phyloP scores from a whole-genome alignment of 768 basidiomycete genomes.

The Hygrophorus russula region DNA sequence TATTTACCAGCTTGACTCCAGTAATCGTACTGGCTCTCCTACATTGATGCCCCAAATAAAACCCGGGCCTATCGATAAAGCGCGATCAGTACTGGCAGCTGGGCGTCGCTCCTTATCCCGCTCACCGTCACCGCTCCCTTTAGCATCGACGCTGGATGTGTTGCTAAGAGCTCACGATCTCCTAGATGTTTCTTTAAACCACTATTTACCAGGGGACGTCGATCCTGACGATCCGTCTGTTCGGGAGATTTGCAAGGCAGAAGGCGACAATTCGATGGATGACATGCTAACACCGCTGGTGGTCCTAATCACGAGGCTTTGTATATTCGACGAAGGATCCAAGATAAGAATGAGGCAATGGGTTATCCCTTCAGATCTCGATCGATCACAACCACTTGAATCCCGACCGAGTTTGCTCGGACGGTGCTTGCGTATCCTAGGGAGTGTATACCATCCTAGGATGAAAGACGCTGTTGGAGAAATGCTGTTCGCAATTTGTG shows the following conservation, averaged over 20 bases:
- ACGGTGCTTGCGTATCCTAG: constrained; percentile 64
- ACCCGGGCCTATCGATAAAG: constrained; percentile 44
- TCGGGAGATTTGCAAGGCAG: constrained; percentile 36
- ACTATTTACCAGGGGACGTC: constrained; percentile 56
- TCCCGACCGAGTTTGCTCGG: constrained; percentile 65
- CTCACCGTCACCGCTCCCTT: constrained; percentile 30
- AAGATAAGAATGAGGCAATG: constrained; percentile 48
- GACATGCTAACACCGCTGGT: constrained; percentile 70
- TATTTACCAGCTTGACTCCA: constrained; percentile 21
- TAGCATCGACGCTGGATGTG: constrained; percentile 29
- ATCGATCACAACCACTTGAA: constrained; percentile 71
- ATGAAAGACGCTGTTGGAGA: constrained; percentile 77
- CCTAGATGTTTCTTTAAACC: constrained; percentile 43
- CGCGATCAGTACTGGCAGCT: constrained; percentile 41
- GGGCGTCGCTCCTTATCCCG: constrained; percentile 39
- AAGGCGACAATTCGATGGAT: constrained; percentile 54
- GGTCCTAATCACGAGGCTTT: constrained; percentile 63
- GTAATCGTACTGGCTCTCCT: constrained; percentile 31
- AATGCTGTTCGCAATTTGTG: constrained; percentile 75
- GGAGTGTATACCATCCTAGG: constrained; percentile 59
- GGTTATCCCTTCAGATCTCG: constrained; percentile 70
- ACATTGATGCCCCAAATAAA: constrained; percentile 12
- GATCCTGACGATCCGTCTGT: constrained; percentile 58
- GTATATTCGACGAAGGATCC: constrained; percentile 48
- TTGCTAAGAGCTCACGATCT: constrained; percentile 58